Evolutionary conservation across 306 rosid genomes (phyloP), one percentile per base, ranked within the genome.

Genomic region (Cicer yamashitae): DNA sequence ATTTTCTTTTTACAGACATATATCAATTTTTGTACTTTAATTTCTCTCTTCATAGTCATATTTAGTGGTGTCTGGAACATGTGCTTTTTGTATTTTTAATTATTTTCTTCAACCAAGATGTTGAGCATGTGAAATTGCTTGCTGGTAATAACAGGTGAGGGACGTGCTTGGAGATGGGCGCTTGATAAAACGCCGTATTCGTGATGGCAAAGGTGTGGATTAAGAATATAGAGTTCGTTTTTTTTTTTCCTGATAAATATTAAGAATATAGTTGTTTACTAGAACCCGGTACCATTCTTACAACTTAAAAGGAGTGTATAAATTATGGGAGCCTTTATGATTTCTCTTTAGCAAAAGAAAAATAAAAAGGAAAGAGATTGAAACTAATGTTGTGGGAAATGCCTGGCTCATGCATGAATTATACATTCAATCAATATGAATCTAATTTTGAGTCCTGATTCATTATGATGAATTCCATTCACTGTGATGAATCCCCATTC

Each of bases 141-240:
- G 67, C 70, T 73, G 75, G 67, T 65, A 76, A 71, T 79, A 39
- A 75, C 83, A 96, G 99, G 96, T 96, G 62, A 85, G 99, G 70
- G 99, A 96, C 81, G 88, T 92, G 96, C 96, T 96, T 83, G 99
- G 99, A 76, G 99, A 96, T 79, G 98, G 99, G 13, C 91, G 98
- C 77, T 90, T 88, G 48, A 88, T 96, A 73, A 96, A 96, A 87
- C 90, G 99, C 18, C 88, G 96, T 13, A 87, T 96, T 77, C 87
- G 34, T 74, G 99, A 96, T 84, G 98, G 99, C 70, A 84, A 88
- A 90, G 98, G 99, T 96, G 77, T 13, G 83, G 61, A 48, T 74
- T 77, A 52, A 48, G 74, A 78, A 48, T 60, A 20, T 30, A 30
- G 37, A 30, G 37, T 4, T 30, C 37, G 0, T 22, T 22, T 22